A percentile compares a stretch with the other conserved stretches of the same genome.
These are phyloP conservation scores for Nakazawaea wyomingensis DNA, from an alignment of 805 yeast species.

Conservation along the genomic window DNA sequence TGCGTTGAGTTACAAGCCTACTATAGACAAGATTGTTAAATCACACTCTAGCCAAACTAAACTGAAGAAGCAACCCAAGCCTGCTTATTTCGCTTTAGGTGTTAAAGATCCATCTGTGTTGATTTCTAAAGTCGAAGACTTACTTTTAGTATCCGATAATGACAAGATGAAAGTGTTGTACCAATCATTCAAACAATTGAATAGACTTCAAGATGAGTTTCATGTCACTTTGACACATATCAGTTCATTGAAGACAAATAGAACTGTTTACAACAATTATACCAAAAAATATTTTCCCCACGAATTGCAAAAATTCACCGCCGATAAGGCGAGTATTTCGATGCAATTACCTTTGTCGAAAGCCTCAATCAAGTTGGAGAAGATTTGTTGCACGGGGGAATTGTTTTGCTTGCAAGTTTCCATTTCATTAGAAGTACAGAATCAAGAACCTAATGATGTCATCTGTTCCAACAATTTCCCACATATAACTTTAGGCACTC, in stretches of 20 bases:
- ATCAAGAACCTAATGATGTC: slow-evolving; percentile 14
- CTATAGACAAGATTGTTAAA: slow-evolving; percentile 31
- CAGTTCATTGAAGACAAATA: slow-evolving; percentile 2
- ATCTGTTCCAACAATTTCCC: slow-evolving; percentile 39
- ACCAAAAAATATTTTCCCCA: slow-evolving; percentile 15
- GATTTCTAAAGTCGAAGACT: slow-evolving; percentile 16
- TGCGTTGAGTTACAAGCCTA: slow-evolving; percentile 55
- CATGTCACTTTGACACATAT: slow-evolving; percentile 66
- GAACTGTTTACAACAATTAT: slow-evolving; percentile 7
- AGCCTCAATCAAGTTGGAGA: slow-evolving; percentile 37
- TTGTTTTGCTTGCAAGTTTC: slow-evolving; percentile 53
- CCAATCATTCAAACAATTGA: slow-evolving; percentile 20
- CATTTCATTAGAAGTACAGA: slow-evolving; percentile 17
- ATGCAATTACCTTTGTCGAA: slow-evolving; percentile 16
- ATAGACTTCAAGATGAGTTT: slow-evolving; percentile 46
- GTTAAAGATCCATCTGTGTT: slow-evolving; percentile 21
- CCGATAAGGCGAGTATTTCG: neutral
- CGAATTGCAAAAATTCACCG: slow-evolving; percentile 17
- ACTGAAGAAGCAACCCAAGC: slow-evolving; percentile 19
- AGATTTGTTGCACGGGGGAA: slow-evolving; percentile 44
- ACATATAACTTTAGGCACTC: slow-evolving; percentile 75
- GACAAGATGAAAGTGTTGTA: slow-evolving; percentile 8
- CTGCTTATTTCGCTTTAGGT: slow-evolving; percentile 42
- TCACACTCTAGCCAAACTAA: slow-evolving; percentile 14
- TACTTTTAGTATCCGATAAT: slow-evolving; percentile 8